A percentile compares a stretch with the other conserved stretches of the same genome.
Conservation (phyloP, 306 rosid genomes). For the Castanospermum australe region DNA sequence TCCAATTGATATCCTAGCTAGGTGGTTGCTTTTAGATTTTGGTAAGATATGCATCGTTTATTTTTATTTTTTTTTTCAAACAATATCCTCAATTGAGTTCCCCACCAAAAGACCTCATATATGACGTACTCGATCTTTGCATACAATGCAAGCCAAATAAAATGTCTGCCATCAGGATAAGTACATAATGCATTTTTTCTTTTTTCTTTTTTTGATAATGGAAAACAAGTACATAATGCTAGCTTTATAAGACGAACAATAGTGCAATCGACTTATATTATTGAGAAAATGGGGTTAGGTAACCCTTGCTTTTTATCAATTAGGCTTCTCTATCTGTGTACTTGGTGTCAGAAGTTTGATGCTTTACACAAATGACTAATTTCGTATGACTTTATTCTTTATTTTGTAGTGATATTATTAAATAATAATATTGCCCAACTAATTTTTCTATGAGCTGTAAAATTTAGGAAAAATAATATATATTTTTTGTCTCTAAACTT, state of each 20-base stretch:
- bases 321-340: conserved; percentile 6
- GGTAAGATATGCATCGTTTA: background rate
- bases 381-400: background rate
- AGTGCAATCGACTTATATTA: background rate
- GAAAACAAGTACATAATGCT: conserved; percentile 14
- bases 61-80: background rate
- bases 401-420: too few relatives aligned
- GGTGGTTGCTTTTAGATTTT: background rate
- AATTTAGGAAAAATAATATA: too few relatives aligned
- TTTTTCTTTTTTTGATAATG: too few relatives aligned
- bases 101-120: conserved; percentile 1
- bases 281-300: conserved; percentile 32
- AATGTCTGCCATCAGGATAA: conserved; percentile 22
- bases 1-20: background rate
- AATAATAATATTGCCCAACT: too few relatives aligned
- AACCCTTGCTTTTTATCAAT: conserved; percentile 3
- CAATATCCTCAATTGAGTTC: background rate
- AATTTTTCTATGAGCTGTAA: too few relatives aligned
- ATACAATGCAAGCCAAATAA: conserved; percentile 21
- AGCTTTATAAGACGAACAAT: background rate
- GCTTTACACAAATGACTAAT: conserved; percentile 5
- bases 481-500: too few relatives aligned
- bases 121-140: background rate
- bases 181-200: background rate
- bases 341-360: background rate